A percentile compares a stretch with the other conserved stretches of the same genome.
These are phyloP conservation scores for Epichloe bromicola DNA, from an alignment of 2,329 filamentous ascomycete genomes.

Conservation along the genomic window DNA sequence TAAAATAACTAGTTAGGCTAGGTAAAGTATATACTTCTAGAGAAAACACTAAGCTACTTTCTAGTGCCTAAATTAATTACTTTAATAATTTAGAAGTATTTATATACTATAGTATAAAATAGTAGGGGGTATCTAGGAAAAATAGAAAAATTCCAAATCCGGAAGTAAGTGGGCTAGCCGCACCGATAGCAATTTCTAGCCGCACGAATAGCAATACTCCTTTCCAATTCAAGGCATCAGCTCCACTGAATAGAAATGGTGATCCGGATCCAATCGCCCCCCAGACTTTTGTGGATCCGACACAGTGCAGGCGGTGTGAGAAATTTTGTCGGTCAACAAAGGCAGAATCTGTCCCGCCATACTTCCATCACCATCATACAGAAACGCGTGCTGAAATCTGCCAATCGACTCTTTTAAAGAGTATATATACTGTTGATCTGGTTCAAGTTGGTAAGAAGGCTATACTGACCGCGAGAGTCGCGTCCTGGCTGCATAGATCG, in stretches of 20 bases:
- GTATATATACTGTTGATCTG: neutral
- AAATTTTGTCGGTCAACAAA: constrained; percentile 22
- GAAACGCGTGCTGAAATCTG: neutral
- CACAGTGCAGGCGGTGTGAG: constrained; percentile 18
- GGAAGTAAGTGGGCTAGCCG: too few species aligned
- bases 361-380: constrained; percentile 6
- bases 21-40: too few species aligned
- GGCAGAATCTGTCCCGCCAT: constrained; percentile 19
- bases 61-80: too few species aligned
- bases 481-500: constrained; percentile 15
- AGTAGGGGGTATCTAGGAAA: too few species aligned
- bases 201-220: too few species aligned
- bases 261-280: neutral
- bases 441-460: neutral
- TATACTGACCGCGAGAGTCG: constrained; percentile 6
- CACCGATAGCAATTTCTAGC: too few species aligned
- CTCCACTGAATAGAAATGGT: neutral
- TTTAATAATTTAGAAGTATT: too few species aligned
- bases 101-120: too few species aligned
- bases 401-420: neutral
- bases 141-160: too few species aligned
- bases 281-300: neutral
- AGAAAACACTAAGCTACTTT: too few species aligned
- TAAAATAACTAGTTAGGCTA: too few species aligned
- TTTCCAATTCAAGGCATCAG: too few species aligned